phyloP scores from a whole-genome alignment of 1,284 basidiomycete genomes.

The Taiwanofungus camphoratus region DNA sequence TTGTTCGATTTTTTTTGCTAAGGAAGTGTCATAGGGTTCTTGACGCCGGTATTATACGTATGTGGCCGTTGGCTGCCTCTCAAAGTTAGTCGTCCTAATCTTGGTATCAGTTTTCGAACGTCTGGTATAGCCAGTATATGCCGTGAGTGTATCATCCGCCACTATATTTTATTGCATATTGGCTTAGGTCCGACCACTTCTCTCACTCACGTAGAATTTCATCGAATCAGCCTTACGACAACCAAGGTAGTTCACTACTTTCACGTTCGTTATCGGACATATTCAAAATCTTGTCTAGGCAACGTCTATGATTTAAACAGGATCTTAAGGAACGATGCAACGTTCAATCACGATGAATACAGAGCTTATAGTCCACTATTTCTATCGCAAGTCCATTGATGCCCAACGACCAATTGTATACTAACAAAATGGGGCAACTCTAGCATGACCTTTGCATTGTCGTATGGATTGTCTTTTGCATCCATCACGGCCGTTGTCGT shows the following conservation, averaged over 20 bases:
- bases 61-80: conserved; percentile 6
- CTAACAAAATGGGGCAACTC: not conserved
- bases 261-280: too few species aligned
- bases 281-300: conserved; percentile 10
- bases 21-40: conserved; percentile 37
- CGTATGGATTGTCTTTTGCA: conserved; percentile 53
- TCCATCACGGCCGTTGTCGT: conserved; percentile 63
- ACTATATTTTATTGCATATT: too few species aligned
- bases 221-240: conserved; percentile 51
- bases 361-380: conserved; percentile 79
- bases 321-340: conserved; percentile 54
- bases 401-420: not conserved
- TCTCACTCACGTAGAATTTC: conserved; percentile 45
- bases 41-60: conserved; percentile 61
- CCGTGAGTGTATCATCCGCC: conserved; percentile 20
- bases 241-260: conserved; percentile 39
- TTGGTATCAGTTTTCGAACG: conserved; percentile 52
- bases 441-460: conserved; percentile 45
- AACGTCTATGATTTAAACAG: conserved; percentile 58
- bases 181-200: too few species aligned
- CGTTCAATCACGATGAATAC: conserved; percentile 66
- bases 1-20: not conserved
- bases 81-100: not conserved
- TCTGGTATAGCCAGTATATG: conserved; percentile 54
- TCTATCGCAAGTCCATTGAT: conserved; percentile 43